A percentile compares a stretch with the other conserved stretches of the same genome.
phyloP scores from a whole-genome alignment of 441 rosid genomes.

The Gossypium davidsonii region DNA sequence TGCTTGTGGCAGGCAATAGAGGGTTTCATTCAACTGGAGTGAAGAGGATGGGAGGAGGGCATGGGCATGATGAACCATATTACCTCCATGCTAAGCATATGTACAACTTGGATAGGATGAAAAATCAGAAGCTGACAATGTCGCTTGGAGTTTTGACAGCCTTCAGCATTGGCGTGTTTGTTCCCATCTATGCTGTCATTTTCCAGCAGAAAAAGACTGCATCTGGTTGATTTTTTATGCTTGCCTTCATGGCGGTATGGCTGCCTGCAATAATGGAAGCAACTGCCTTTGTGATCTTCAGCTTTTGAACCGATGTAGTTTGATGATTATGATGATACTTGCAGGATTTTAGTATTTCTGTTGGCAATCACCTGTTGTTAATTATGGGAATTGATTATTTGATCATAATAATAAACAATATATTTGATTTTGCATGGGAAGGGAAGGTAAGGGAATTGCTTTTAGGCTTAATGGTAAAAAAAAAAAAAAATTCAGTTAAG shows the following conservation, averaged over 20 bases:
- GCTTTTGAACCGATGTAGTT: neutral
- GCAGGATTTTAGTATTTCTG: neutral
- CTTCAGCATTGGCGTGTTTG: constrained; percentile 75
- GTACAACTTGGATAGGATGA: constrained; percentile 97
- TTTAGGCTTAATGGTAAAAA: neutral
- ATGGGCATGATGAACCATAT: constrained; percentile 19
- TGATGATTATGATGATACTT: neutral
- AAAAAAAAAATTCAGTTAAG: too few relatives aligned
- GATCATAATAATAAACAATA: neutral
- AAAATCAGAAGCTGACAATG: constrained; percentile 69
- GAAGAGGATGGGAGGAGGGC: constrained; percentile 17
- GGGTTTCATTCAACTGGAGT: constrained; percentile 64
- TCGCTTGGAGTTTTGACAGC: constrained; percentile 72
- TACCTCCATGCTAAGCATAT: constrained; percentile 82
- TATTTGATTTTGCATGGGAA: neutral
- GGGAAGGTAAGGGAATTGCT: neutral
- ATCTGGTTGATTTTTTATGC: constrained; percentile 35
- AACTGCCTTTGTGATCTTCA: neutral
- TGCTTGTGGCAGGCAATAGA: constrained; percentile 45
- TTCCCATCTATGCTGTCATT: constrained; percentile 80
- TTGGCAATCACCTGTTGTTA: neutral
- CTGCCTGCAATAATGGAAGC: neutral
- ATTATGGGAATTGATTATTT: neutral
- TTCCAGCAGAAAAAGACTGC: constrained; percentile 94
- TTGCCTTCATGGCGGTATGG: neutral